A percentile compares a stretch with the other conserved stretches of the same genome.
phyloP scores from a whole-genome alignment of 345 rosid species.

The Boechera retrofracta region DNA sequence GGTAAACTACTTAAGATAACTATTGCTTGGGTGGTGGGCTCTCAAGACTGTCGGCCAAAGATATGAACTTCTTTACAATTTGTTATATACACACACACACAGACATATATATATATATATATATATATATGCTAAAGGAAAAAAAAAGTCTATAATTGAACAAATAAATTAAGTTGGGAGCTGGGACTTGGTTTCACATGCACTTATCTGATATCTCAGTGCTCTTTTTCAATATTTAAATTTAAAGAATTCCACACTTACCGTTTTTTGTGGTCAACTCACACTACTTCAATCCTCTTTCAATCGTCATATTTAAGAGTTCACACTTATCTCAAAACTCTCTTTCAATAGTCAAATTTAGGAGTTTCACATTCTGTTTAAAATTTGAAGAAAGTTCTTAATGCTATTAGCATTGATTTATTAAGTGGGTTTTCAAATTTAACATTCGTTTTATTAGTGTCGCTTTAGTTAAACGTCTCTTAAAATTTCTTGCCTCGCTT shows the following conservation, averaged over 20 bases:
- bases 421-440: background rate
- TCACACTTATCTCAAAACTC: background rate
- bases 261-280: background rate
- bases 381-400: background rate
- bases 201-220: constrained; percentile 2
- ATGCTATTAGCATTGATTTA: constrained; percentile 1
- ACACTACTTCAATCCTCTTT: background rate
- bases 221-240: constrained; percentile 11
- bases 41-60: constrained; percentile 12
- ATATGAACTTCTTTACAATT: background rate
- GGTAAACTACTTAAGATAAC: background rate
- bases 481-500: background rate
- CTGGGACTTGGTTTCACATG: constrained; percentile 17
- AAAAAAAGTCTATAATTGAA: background rate
- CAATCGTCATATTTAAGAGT: constrained; percentile 13
- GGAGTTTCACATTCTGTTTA: background rate
- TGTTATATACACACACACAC: background rate
- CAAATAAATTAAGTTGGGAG: background rate
- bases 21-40: constrained; percentile 13
- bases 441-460: background rate
- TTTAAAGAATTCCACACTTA: constrained; percentile 4
- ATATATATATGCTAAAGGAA: background rate
- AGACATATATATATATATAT: background rate
- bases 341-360: constrained; percentile 6
- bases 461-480: background rate